Base-by-base conservation (phyloP, 2,329 filamentous ascomycete genomes). In the Colletotrichum agaves region DNA sequence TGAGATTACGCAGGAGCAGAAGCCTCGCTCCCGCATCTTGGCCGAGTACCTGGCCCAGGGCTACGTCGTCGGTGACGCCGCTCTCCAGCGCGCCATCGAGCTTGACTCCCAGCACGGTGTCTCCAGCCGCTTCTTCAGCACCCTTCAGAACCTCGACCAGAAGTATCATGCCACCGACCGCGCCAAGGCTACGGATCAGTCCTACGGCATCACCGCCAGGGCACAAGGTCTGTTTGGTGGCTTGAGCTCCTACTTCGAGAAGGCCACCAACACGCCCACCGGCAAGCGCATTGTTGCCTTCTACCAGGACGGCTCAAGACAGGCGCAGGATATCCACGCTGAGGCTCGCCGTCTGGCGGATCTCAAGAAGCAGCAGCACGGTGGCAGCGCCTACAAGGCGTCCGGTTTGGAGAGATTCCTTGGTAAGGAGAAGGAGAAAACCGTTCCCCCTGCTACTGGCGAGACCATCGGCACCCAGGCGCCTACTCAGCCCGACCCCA, bases 11-110 rank as follows among this genome's bases (percentile, higher is more conserved):
- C 96, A 99, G 78, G 96, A 99, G 81, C 94, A 98, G 85, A 99
- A 99, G 87, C 96, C 96, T 15, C 92, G 94, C 75, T 89, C 92
- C 44, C 93, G 96, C 74, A 97, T 99, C 79, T 81, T 98, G 57
- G 96, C 96, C 72, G 96, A 99, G 83, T 98, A 98, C 81, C 91
- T 99, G 37, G 94, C 96, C 11, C 93, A 98, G 75, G 96, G 96
- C 73, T 99, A 99, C 82, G 87, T 90, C 43, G 85, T 98, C 71
- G 94, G 88, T 33, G 88, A 90, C 64, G 84, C 80, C 31, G 92
- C 93, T 57, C 90, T 97, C 73, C 88, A 96, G 82, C 87, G 87
- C 70, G 95, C 93, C 70, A 92, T 99, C 75, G 88, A 93, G 33
- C 89, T 98, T 58, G 96, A 99, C 84, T 84, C 92, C 78, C 91